Conservation (phyloP, 208 protist genomes). For the Trypanosoma brucei region DNA sequence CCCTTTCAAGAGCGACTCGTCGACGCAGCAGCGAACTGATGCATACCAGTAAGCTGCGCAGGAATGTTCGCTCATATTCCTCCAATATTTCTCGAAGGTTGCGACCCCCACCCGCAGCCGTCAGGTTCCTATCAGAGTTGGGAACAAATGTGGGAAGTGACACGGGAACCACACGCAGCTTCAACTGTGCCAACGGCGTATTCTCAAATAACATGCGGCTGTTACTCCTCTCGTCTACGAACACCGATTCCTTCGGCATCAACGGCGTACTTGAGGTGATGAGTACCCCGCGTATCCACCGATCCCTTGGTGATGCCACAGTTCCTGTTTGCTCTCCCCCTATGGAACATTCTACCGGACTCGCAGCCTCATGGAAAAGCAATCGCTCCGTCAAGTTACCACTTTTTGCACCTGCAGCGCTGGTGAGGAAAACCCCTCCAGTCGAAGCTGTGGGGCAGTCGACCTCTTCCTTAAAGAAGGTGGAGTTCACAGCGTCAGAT, state of each 20-base stretch:
- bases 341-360: not conserved
- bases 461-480: not conserved
- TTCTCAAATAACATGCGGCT: constrained; percentile 7
- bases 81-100: constrained; percentile 5
- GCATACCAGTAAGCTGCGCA: constrained; percentile 12
- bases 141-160: constrained; percentile 15
- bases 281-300: constrained; percentile 26
- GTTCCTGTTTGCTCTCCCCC: not conserved
- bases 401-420: constrained; percentile 11
- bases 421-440: constrained; percentile 24
- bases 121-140: not conserved
- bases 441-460: not conserved
- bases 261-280: constrained; percentile 12
- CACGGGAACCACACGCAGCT: constrained; percentile 18
- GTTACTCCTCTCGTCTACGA: constrained; percentile 13
- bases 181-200: not conserved
- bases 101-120: not conserved
- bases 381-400: constrained; percentile 24
- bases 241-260: constrained; percentile 8
- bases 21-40: constrained; percentile 11
- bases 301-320: not conserved
- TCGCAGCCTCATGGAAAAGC: constrained; percentile 3
- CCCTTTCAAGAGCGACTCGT: not conserved
- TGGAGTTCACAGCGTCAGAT: not conserved
- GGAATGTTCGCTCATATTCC: constrained; percentile 10